Percentiles rank a stretch among this genome's conserved stretches.
Evolutionary conservation across 192 early-diverging fungal genomes (phyloP).

Genomic region (Spinellus fusiger): DNA sequence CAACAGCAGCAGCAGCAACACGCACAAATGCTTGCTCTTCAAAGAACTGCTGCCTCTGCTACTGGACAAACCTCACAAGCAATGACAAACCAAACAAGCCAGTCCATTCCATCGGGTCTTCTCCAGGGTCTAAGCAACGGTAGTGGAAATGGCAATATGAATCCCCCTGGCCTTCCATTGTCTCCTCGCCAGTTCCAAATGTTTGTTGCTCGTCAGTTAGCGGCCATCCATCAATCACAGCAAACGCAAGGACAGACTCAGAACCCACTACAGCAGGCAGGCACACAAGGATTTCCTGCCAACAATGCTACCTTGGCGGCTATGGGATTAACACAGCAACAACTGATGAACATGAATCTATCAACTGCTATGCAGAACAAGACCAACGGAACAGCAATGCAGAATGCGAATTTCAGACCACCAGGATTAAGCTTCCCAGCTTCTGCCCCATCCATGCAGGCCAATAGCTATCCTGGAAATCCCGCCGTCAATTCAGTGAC

Average conservation of each 20-base stretch:
- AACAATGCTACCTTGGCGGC: not conserved
- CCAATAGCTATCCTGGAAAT: not conserved
- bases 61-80: slow-evolving; percentile 1
- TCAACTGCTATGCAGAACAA: not conserved
- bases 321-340: slow-evolving; percentile 7
- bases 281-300: not conserved
- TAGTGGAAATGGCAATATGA: not conserved
- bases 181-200: slow-evolving; percentile 23
- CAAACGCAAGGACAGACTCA: slow-evolving; percentile 19
- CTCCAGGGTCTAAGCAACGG: slow-evolving; percentile 6
- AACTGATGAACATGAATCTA: slow-evolving; percentile 9
- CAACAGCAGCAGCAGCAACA: slow-evolving; percentile 3
- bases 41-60: slow-evolving; percentile 6
- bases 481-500: not conserved
- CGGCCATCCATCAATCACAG: slow-evolving; percentile 17
- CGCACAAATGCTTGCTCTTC: slow-evolving; percentile 16
- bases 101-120: slow-evolving; percentile 6
- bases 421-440: not conserved
- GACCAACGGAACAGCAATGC: not conserved
- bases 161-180: not conserved
- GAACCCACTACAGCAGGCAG: slow-evolving; percentile 5
- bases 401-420: not conserved
- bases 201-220: slow-evolving; percentile 24
- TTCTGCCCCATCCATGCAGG: not conserved
- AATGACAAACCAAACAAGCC: not conserved